Percentiles rank a stretch among this genome's conserved stretches.
Conservation (phyloP, 176 grass and related monocot species). For the Elymus sibiricus region DNA sequence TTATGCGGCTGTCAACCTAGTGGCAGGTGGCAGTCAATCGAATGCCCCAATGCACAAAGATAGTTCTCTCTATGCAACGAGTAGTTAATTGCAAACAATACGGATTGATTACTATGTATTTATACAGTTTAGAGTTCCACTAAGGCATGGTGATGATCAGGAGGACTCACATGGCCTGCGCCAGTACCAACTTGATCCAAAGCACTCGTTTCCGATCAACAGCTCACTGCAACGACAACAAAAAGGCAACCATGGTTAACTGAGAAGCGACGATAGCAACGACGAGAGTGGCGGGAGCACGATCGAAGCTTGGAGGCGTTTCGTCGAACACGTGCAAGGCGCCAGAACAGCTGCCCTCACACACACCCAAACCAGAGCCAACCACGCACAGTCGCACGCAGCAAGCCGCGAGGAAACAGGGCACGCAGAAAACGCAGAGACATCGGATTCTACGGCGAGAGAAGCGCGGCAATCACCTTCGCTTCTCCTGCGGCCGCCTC, state of each 20-base stretch:
- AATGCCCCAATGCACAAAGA: neutral
- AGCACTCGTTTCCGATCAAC: neutral
- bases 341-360: neutral
- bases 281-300: neutral
- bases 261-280: no score
- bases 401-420: neutral
- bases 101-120: neutral
- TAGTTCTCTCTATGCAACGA: neutral
- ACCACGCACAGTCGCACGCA: neutral
- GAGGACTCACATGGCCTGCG: constrained; percentile 25
- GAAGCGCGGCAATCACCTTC: neutral
- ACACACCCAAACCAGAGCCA: neutral
- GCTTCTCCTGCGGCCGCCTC: neutral
- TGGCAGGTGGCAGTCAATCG: neutral
- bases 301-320: neutral
- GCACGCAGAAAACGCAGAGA: neutral
- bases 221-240: neutral
- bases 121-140: neutral
- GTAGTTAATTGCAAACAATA: neutral
- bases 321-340: neutral
- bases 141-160: neutral
- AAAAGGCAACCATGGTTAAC: neutral
- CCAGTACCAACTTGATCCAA: neutral
- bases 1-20: neutral
- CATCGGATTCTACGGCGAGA: neutral